Percentiles rank a stretch among this genome's conserved stretches.
Evolutionary conservation across 805 yeast species (phyloP).

Genomic region (Kregervanrija pseudodelftensis): DNA sequence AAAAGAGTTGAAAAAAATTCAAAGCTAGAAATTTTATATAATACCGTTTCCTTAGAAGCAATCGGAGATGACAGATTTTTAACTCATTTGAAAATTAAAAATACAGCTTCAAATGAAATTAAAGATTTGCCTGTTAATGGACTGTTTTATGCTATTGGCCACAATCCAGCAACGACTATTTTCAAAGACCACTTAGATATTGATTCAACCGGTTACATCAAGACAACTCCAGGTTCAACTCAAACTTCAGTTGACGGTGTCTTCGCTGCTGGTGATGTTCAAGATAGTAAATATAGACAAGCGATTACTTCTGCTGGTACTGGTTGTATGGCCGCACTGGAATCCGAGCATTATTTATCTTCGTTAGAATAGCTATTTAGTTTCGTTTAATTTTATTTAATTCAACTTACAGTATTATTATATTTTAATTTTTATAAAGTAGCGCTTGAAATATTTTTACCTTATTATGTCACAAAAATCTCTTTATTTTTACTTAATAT

Average conservation of each 20-base stretch:
- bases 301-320: conserved; percentile 99
- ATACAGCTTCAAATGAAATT: conserved; percentile 64
- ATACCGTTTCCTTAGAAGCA: conserved; percentile 81
- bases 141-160: conserved; percentile 96
- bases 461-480: too few relatives aligned
- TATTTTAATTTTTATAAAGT: neutral
- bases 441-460: too few relatives aligned
- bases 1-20: conserved; percentile 80
- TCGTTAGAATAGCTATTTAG: conserved; percentile 31
- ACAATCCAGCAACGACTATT: conserved; percentile 86
- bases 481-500: too few relatives aligned
- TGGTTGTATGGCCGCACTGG: conserved; percentile 99
- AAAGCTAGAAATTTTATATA: conserved; percentile 84
- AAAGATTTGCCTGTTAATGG: conserved; percentile 77
- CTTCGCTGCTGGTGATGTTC: conserved; percentile 99
- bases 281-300: conserved; percentile 94
- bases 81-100: conserved; percentile 53
- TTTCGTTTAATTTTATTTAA: neutral
- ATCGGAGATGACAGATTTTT: conserved; percentile 90
- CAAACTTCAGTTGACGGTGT: conserved; percentile 83
- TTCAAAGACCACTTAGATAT: conserved; percentile 72
- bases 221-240: conserved; percentile 85
- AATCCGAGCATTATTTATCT: conserved; percentile 77
- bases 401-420: neutral
- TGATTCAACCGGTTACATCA: conserved; percentile 83